phyloP scores from a whole-genome alignment of 345 rosid genomes.

The Diplotaxis tenuifolia region DNA sequence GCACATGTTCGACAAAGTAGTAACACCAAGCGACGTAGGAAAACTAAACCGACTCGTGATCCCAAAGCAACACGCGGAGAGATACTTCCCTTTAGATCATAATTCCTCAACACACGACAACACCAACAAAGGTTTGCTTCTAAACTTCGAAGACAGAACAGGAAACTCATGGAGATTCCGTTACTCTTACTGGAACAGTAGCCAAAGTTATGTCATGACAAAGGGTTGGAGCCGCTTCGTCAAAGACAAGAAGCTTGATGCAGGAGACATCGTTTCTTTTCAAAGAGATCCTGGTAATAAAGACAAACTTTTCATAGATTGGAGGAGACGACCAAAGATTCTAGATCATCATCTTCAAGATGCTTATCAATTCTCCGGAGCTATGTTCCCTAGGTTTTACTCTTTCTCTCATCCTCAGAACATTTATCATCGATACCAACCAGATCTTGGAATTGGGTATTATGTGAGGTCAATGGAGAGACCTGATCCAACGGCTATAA shows the following conservation, averaged over 20 bases:
- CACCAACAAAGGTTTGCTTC: constrained; percentile 66
- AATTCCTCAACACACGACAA: constrained; percentile 28
- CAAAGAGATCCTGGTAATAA: constrained; percentile 62
- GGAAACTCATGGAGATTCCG: constrained; percentile 86
- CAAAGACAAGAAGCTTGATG: constrained; percentile 93
- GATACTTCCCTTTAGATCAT: constrained; percentile 60
- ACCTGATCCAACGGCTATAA: constrained; percentile 33
- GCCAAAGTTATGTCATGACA: constrained; percentile 97
- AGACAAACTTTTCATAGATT: constrained; percentile 68
- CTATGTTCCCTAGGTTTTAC: constrained; percentile 59
- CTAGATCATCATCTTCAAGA: constrained; percentile 36
- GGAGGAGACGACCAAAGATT: constrained; percentile 71
- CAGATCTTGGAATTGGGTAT: constrained; percentile 40
- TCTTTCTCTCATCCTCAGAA: constrained; percentile 43
- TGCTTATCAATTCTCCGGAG: constrained; percentile 36
- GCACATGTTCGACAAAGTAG: constrained; percentile 82
- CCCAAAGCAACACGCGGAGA: constrained; percentile 86
- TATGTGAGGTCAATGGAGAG: constrained; percentile 5
- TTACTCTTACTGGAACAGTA: constrained; percentile 96
- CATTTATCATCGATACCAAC: constrained; percentile 35
- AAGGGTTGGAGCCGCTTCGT: constrained; percentile 98
- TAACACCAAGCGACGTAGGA: constrained; percentile 87
- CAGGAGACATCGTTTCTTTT: constrained; percentile 88
- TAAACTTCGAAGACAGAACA: constrained; percentile 78
- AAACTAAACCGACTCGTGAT: constrained; percentile 77